A percentile compares a stretch with the other conserved stretches of the same genome.
Evolutionary conservation across 2,329 filamentous ascomycete genomes (phyloP).

Genomic region (Lecanosticta acicola): DNA sequence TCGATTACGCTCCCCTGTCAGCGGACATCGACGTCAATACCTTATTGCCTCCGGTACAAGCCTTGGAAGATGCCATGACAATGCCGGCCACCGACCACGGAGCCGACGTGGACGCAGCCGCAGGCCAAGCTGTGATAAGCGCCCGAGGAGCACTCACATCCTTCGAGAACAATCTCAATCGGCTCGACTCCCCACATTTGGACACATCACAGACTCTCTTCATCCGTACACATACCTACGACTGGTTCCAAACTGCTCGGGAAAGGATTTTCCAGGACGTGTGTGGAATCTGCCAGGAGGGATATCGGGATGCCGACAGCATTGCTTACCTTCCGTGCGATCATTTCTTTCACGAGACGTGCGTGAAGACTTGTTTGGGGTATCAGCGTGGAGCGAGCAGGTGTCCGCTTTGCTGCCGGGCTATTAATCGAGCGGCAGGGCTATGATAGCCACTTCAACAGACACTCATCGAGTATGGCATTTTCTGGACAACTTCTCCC

Average conservation of each 20-base stretch:
- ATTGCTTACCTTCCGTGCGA: slow-evolving; percentile 6
- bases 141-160: not conserved
- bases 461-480: too few species aligned
- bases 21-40: not conserved
- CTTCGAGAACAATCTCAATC: not conserved
- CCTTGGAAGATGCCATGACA: not conserved
- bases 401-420: not conserved
- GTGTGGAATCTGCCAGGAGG: slow-evolving; percentile 5
- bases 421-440: too few species aligned
- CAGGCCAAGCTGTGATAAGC: not conserved
- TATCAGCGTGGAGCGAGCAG: not conserved
- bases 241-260: slow-evolving; percentile 2
- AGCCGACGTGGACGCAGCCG: not conserved
- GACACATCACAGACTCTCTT: too few species aligned
- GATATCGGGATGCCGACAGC: slow-evolving; percentile 1
- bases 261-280: slow-evolving; percentile 6
- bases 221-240: too few species aligned
- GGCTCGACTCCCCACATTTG: too few species aligned
- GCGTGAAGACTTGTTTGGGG: not conserved
- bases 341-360: slow-evolving; percentile 8
- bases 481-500: too few species aligned
- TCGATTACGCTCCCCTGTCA: not conserved
- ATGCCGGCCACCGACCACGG: not conserved
- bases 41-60: not conserved
- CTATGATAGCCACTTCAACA: too few species aligned